These are phyloP conservation scores for Pyrenophora teres DNA, from an alignment of 2,329 filamentous ascomycete species.

Conservation along the genomic window DNA sequence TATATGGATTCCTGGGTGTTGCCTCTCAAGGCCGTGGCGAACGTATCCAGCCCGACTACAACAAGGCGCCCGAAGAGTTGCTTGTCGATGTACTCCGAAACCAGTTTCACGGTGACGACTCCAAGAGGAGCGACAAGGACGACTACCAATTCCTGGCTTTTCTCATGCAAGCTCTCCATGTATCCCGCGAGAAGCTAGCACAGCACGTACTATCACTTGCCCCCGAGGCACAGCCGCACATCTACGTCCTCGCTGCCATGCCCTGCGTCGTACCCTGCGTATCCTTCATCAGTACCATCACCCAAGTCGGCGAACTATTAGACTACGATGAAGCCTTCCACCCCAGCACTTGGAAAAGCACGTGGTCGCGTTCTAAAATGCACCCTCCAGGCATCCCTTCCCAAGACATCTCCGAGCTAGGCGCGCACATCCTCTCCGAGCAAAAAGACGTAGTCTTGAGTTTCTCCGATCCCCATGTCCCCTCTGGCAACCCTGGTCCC, in stretches of 20 bases:
- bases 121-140: conserved; percentile 6
- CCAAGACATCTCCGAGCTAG: conserved; percentile 12
- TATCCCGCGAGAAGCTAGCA: conserved; percentile 15
- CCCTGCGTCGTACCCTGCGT: conserved; percentile 11
- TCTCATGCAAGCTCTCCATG: conserved; percentile 12
- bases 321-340: conserved; percentile 15
- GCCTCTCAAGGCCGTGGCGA: conserved; percentile 12
- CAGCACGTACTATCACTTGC: conserved; percentile 10
- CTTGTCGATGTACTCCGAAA: conserved; percentile 21
- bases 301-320: conserved; percentile 9
- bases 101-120: conserved; percentile 6
- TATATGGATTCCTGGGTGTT: conserved; percentile 20
- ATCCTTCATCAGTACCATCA: conserved; percentile 12
- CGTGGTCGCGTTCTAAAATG: conserved; percentile 13
- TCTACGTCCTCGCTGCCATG: conserved; percentile 14
- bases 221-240: conserved; percentile 2
- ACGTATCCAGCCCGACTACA: conserved; percentile 18
- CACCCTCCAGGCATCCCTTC: conserved; percentile 9
- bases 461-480: conserved; percentile 13
- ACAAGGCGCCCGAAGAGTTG: conserved; percentile 12
- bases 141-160: conserved; percentile 14
- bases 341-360: conserved; percentile 5
- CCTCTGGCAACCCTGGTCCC: conserved; percentile 6
- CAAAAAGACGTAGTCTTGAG: conserved; percentile 1
- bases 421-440: background rate